These are phyloP conservation scores for Calocybe indica DNA, from an alignment of 768 basidiomycete genomes.

Conservation along the genomic window DNA sequence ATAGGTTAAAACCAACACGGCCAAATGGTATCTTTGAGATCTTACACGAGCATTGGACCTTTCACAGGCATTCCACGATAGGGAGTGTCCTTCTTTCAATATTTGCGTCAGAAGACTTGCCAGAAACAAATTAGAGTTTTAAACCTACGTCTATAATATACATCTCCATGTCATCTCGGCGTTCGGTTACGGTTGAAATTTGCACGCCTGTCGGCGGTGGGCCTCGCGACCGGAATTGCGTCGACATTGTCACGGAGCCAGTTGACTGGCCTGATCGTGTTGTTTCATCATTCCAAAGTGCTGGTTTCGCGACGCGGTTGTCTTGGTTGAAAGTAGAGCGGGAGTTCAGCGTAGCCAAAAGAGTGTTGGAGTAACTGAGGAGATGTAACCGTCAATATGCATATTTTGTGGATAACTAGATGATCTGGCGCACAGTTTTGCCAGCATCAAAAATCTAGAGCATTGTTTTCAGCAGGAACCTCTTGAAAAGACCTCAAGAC, in stretches of 20 bases:
- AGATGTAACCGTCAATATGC: too few species aligned
- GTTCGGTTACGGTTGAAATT: neutral
- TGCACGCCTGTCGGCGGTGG: neutral
- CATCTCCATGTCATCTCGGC: constrained; percentile 1
- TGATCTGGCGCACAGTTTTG: neutral
- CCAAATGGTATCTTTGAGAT: too few species aligned
- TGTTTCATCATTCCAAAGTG: constrained; percentile 1
- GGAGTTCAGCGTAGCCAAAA: constrained; percentile 1
- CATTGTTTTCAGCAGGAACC: neutral
- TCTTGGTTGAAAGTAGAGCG: neutral
- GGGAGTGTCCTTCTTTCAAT: neutral
- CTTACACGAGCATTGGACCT: too few species aligned
- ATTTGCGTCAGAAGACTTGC: neutral
- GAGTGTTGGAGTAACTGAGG: neutral
- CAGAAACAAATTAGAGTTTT: neutral
- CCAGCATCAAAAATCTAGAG: constrained; percentile 1
- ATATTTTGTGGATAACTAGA: too few species aligned
- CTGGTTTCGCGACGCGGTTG: neutral
- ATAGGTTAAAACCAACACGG: too few species aligned
- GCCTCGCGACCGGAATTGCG: neutral
- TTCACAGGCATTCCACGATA: neutral
- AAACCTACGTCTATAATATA: neutral
- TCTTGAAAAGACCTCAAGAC: neutral
- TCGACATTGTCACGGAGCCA: neutral
- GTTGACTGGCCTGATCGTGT: neutral